These are phyloP conservation scores for Forsythia viridissima DNA, from an alignment of 257 asterid species.

Conservation along the genomic window DNA sequence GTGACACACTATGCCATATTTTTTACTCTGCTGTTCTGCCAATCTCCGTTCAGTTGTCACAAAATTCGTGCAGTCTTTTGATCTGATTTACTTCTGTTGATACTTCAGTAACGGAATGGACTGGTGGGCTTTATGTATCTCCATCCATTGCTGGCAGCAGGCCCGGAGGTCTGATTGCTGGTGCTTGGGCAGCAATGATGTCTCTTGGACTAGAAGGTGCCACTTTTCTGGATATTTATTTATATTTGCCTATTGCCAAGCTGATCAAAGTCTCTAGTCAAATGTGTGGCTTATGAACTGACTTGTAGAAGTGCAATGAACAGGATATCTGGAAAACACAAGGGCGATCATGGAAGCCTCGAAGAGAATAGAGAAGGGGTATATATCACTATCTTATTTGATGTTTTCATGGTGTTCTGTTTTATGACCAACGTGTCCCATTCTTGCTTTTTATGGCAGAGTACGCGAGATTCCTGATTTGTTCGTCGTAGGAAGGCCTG, in stretches of 20 bases:
- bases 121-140: slow-evolving; percentile 95
- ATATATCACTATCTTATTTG: slow-evolving; percentile 15
- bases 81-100: slow-evolving; percentile 8
- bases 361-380: slow-evolving; percentile 89
- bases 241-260: not conserved
- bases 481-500: slow-evolving; percentile 83
- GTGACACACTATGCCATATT: not conserved
- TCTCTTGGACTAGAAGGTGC: slow-evolving; percentile 92
- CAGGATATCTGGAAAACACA: slow-evolving; percentile 92
- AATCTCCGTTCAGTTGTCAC: not conserved
- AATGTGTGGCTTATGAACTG: slow-evolving; percentile 24
- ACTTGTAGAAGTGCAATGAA: slow-evolving; percentile 12
- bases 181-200: slow-evolving; percentile 99
- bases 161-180: slow-evolving; percentile 94
- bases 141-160: slow-evolving; percentile 99
- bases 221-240: slow-evolving; percentile 1
- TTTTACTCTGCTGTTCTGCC: not conserved
- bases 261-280: slow-evolving; percentile 6
- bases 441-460: slow-evolving; percentile 37
- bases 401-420: not conserved
- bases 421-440: slow-evolving; percentile 8
- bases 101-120: slow-evolving; percentile 90
- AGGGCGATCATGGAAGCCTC: slow-evolving; percentile 92
- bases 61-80: not conserved
- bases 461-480: slow-evolving; percentile 72